Percentiles rank a stretch among this genome's conserved stretches.
Evolutionary conservation across 2,329 filamentous ascomycete genomes (phyloP).

Genomic region (Aspergillus hortae): DNA sequence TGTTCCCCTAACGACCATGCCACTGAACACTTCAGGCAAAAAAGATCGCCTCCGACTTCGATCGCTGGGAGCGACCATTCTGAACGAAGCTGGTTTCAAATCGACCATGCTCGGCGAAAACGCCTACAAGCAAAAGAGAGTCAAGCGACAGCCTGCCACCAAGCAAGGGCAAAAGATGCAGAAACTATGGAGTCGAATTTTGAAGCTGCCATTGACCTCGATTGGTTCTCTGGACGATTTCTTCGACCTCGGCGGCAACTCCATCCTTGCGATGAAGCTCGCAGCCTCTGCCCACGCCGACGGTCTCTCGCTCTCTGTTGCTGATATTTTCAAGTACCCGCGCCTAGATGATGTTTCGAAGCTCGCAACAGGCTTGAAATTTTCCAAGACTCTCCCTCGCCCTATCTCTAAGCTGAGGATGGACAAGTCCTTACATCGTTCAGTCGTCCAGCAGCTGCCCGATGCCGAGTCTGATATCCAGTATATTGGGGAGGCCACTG

Average conservation of each 20-base stretch:
- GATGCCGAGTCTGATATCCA: background rate
- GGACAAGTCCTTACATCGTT: too few species aligned
- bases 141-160: too few species aligned
- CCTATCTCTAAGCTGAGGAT: background rate
- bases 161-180: background rate
- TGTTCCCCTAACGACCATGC: too few species aligned
- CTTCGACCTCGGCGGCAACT: background rate
- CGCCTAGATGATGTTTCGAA: background rate
- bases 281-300: too few species aligned
- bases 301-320: background rate
- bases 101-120: too few species aligned
- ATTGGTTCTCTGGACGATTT: background rate
- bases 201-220: background rate
- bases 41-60: too few species aligned
- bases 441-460: too few species aligned
- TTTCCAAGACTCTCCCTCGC: background rate
- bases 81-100: too few species aligned
- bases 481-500: background rate
- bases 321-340: background rate
- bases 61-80: too few species aligned
- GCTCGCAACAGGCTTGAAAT: background rate
- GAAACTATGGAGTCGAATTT: background rate
- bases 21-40: too few species aligned
- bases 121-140: too few species aligned
- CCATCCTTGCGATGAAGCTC: background rate